Evolutionary conservation across 768 basidiomycete genomes (phyloP).

Genomic region (Tricholoma sp.): DNA sequence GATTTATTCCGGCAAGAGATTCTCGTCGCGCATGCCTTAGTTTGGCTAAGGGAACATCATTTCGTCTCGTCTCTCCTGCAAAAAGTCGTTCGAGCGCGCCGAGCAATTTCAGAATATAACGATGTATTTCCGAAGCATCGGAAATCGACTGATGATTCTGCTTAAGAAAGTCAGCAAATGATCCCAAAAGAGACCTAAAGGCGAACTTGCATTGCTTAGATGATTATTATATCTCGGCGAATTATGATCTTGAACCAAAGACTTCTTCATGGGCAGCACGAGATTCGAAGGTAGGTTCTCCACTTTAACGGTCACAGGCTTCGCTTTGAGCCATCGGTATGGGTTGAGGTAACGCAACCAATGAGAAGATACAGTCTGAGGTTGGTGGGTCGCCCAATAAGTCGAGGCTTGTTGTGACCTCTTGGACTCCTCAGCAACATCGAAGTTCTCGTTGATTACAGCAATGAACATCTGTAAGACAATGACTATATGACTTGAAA

Average conservation of each 20-base stretch:
- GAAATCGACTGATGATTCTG: slow-evolving; percentile 19
- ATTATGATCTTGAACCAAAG: slow-evolving; percentile 57
- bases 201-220: neutral
- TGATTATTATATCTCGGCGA: slow-evolving; percentile 30
- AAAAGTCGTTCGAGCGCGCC: slow-evolving; percentile 63
- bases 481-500: slow-evolving; percentile 54
- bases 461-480: slow-evolving; percentile 95
- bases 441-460: slow-evolving; percentile 94
- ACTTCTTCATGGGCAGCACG: slow-evolving; percentile 76
- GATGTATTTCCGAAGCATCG: slow-evolving; percentile 32
- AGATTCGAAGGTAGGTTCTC: slow-evolving; percentile 68
- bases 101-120: slow-evolving; percentile 54
- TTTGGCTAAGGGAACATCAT: slow-evolving; percentile 58
- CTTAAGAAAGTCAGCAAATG: slow-evolving; percentile 3
- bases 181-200: neutral
- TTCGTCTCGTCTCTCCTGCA: slow-evolving; percentile 43
- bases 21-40: slow-evolving; percentile 40
- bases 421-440: slow-evolving; percentile 88
- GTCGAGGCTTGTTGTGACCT: slow-evolving; percentile 72
- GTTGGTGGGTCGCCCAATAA: slow-evolving; percentile 58
- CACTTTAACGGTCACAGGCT: slow-evolving; percentile 67
- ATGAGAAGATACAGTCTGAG: slow-evolving; percentile 39
- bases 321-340: slow-evolving; percentile 76
- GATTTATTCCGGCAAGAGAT: slow-evolving; percentile 13
- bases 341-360: slow-evolving; percentile 84